phyloP scores from a whole-genome alignment of 148 eudicot genomes.

The Hydrangea macrophylla region DNA sequence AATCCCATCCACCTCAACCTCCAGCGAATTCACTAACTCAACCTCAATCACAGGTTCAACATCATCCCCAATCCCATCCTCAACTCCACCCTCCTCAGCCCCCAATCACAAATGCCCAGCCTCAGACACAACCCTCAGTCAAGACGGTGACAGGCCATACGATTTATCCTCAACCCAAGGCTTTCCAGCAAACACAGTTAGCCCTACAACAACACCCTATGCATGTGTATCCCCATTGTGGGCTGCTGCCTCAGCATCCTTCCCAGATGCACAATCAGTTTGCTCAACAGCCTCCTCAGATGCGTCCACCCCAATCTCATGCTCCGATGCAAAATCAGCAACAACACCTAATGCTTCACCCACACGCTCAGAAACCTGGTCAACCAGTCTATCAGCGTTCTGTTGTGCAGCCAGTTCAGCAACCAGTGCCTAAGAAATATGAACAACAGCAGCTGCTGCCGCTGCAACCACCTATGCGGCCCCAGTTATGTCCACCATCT shows the following conservation, averaged over 20 bases:
- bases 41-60: constrained; percentile 42
- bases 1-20: constrained; percentile 33
- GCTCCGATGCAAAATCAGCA: constrained; percentile 49
- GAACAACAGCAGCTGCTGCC: constrained; percentile 56
- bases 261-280: constrained; percentile 48
- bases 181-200: constrained; percentile 43
- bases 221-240: constrained; percentile 36
- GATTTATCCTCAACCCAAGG: constrained; percentile 36
- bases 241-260: constrained; percentile 41
- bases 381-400: constrained; percentile 55
- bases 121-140: constrained; percentile 17
- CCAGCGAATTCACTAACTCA: constrained; percentile 41
- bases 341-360: constrained; percentile 36
- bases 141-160: constrained; percentile 29
- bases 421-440: constrained; percentile 45
- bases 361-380: constrained; percentile 54
- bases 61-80: constrained; percentile 34
- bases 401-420: constrained; percentile 51
- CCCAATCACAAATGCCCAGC: constrained; percentile 15
- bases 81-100: constrained; percentile 26
- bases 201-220: constrained; percentile 42
- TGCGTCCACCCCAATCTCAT: constrained; percentile 58
- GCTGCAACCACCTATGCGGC: constrained; percentile 29
- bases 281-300: constrained; percentile 51
- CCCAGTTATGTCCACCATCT: too few species aligned